A percentile compares a stretch with the other conserved stretches of the same genome.
Evolutionary conservation across 352 stramenopile species (phyloP).

Genomic region (Phytophthora fragariaefolia): DNA sequence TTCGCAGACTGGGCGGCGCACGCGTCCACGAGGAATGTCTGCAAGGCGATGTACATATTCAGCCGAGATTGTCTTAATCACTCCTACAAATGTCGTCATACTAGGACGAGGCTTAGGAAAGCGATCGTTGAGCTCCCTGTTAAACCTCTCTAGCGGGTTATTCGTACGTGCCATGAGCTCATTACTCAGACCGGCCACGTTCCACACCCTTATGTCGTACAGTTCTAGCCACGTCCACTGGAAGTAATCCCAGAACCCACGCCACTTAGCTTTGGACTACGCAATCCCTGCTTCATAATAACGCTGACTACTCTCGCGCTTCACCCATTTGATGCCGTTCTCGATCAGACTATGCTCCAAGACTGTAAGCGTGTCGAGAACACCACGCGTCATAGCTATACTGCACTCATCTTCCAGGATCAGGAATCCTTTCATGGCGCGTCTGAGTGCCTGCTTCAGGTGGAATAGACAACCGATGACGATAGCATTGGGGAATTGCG

Average conservation of each 20-base stretch:
- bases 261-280: slow-evolving; percentile 12
- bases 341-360: slow-evolving; percentile 1
- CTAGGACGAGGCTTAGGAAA: slow-evolving; percentile 2
- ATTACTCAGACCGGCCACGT: slow-evolving; percentile 8
- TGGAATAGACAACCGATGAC: not conserved
- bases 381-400: slow-evolving; percentile 2
- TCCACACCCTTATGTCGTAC: slow-evolving; percentile 5
- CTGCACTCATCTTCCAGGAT: not conserved
- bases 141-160: slow-evolving; percentile 21
- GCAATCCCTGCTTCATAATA: not conserved
- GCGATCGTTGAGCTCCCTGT: not conserved
- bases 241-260: slow-evolving; percentile 1
- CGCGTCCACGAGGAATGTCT: not conserved
- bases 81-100: slow-evolving; percentile 1
- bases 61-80: slow-evolving; percentile 6
- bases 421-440: slow-evolving; percentile 3
- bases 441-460: slow-evolving; percentile 1
- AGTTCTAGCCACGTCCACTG: slow-evolving; percentile 10
- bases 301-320: not conserved
- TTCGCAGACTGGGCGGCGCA: not conserved
- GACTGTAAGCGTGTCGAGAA: slow-evolving; percentile 12
- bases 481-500: slow-evolving; percentile 8
- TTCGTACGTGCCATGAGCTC: slow-evolving; percentile 10
- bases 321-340: slow-evolving; percentile 8
- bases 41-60: slow-evolving; percentile 4